These are phyloP conservation scores for Albugo laibachii DNA, from an alignment of 352 stramenopile species.

Conservation along the genomic window DNA sequence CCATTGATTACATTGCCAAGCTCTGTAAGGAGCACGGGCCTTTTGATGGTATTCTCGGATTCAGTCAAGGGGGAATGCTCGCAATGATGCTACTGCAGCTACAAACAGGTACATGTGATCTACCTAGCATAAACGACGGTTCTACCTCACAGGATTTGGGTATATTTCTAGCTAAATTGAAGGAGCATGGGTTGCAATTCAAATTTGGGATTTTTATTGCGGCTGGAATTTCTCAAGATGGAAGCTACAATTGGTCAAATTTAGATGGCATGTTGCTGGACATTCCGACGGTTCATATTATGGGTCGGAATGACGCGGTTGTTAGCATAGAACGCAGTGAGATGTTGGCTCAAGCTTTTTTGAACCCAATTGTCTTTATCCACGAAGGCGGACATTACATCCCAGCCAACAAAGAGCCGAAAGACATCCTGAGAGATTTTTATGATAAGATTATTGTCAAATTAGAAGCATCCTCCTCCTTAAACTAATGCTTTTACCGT, in stretches of 20 bases:
- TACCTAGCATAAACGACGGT: too few species aligned
- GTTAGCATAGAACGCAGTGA: slow-evolving; percentile 34
- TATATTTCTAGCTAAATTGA: slow-evolving; percentile 5
- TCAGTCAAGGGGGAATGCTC: slow-evolving; percentile 64
- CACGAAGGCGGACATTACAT: slow-evolving; percentile 72
- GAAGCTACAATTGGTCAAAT: slow-evolving; percentile 11
- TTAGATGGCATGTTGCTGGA: slow-evolving; percentile 19
- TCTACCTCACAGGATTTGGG: too few species aligned
- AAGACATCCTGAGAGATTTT: slow-evolving; percentile 49
- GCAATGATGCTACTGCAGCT: slow-evolving; percentile 40
- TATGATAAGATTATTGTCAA: slow-evolving; percentile 16
- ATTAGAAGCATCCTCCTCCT: neutral
- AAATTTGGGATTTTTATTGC: slow-evolving; percentile 59
- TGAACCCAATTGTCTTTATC: slow-evolving; percentile 26
- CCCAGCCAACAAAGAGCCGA: slow-evolving; percentile 64
- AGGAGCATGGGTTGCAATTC: slow-evolving; percentile 35
- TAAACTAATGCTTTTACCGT: neutral
- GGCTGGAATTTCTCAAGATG: slow-evolving; percentile 22
- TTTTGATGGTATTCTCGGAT: slow-evolving; percentile 72
- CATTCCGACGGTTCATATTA: slow-evolving; percentile 60
- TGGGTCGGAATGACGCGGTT: slow-evolving; percentile 56
- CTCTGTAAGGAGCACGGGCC: slow-evolving; percentile 52
- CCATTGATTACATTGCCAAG: slow-evolving; percentile 37
- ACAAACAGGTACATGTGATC: slow-evolving; percentile 19
- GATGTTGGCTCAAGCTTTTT: slow-evolving; percentile 29